These are phyloP conservation scores for Drosera capensis DNA, from an alignment of 148 eudicot species.

Conservation along the genomic window DNA sequence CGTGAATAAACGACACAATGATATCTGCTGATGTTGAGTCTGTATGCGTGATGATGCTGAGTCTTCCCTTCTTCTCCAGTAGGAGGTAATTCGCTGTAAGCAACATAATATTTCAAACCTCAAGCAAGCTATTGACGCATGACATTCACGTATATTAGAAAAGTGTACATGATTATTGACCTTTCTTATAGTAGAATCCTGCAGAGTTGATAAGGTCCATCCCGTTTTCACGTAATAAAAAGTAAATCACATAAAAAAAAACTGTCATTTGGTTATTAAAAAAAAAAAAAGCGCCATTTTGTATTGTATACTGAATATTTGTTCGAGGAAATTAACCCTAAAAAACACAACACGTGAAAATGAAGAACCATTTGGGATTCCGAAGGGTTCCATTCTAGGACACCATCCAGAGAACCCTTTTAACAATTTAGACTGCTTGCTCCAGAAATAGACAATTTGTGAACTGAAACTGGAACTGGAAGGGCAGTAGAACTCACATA, in stretches of 20 bases:
- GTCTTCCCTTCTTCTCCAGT: constrained; percentile 37
- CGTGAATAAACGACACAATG: constrained; percentile 67
- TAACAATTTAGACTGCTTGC: background rate
- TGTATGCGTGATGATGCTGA: constrained; percentile 55
- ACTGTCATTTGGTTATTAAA: background rate
- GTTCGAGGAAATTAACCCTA: too few species aligned
- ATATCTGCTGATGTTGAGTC: constrained; percentile 54
- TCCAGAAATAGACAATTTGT: background rate
- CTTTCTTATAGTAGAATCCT: constrained; percentile 51
- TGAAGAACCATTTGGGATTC: too few species aligned
- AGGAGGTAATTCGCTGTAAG: constrained; percentile 58
- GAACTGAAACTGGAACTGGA: too few species aligned
- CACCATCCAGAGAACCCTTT: background rate
- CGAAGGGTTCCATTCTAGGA: too few species aligned
- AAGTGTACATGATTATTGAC: constrained; percentile 16
- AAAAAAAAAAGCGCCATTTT: background rate
- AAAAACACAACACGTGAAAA: too few species aligned
- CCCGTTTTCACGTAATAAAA: constrained; percentile 25
- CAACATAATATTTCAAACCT: constrained; percentile 1
- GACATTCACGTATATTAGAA: background rate
- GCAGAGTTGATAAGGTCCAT: constrained; percentile 39
- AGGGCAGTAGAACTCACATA: constrained; percentile 40
- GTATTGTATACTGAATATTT: too few species aligned
- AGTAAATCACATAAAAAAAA: background rate
- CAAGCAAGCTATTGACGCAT: background rate